Evolutionary conservation across 306 rosid species (phyloP).

Genomic region (Psophocarpus tetragonolobus): DNA sequence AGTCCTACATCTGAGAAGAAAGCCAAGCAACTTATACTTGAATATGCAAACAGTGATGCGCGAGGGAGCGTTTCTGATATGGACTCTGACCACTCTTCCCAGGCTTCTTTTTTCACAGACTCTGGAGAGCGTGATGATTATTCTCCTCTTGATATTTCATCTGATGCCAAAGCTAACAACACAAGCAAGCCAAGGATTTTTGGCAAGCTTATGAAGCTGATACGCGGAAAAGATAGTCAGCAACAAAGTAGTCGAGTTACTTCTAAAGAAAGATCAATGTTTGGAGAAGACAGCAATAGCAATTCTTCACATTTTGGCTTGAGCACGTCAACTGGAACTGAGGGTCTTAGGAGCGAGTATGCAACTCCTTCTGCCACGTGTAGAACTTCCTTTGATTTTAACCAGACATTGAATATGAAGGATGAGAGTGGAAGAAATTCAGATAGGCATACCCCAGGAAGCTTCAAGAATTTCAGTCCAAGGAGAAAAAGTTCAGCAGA

Average conservation of each 20-base stretch:
- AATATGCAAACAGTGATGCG: slow-evolving; percentile 70
- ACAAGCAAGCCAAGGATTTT: slow-evolving; percentile 52
- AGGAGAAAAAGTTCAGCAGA: slow-evolving; percentile 35
- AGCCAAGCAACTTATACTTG: slow-evolving; percentile 83
- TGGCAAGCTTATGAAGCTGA: slow-evolving; percentile 62
- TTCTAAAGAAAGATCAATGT: slow-evolving; percentile 45
- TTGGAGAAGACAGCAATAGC: slow-evolving; percentile 33
- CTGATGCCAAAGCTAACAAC: slow-evolving; percentile 44
- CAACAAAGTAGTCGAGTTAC: slow-evolving; percentile 15
- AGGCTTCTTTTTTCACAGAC: slow-evolving; percentile 58
- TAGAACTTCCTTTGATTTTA: slow-evolving; percentile 47
- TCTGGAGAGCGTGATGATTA: slow-evolving; percentile 56
- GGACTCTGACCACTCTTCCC: slow-evolving; percentile 72
- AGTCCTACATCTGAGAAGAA: slow-evolving; percentile 84
- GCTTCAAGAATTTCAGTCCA: slow-evolving; percentile 39
- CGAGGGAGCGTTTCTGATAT: slow-evolving; percentile 46
- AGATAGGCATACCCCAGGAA: slow-evolving; percentile 38
- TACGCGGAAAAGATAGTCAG: slow-evolving; percentile 54
- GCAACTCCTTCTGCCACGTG: slow-evolving; percentile 38
- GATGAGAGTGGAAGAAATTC: slow-evolving; percentile 40
- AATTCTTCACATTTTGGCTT: slow-evolving; percentile 42
- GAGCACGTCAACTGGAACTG: slow-evolving; percentile 36
- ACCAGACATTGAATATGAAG: slow-evolving; percentile 35
- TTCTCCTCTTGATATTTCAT: slow-evolving; percentile 45
- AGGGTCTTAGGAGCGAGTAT: slow-evolving; percentile 38